Evolutionary conservation across 2,329 filamentous ascomycete species (phyloP).

Genomic region (Penicillium sp.): DNA sequence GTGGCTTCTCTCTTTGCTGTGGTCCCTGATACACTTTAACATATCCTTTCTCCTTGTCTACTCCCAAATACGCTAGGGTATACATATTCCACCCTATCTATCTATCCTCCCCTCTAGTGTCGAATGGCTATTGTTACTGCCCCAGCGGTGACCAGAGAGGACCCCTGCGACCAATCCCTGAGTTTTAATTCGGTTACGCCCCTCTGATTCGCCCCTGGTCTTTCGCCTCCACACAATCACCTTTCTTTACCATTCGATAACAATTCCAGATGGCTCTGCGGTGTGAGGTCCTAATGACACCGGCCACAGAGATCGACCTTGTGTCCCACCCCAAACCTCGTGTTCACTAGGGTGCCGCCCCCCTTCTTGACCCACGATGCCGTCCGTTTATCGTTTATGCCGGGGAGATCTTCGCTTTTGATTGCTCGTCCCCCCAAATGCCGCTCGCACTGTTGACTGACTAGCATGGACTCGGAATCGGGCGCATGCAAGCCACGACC

Average conservation of each 20-base stretch:
- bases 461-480: conserved; percentile 1
- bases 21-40: too few relatives aligned
- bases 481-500: neutral
- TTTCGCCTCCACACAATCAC: neutral
- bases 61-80: too few relatives aligned
- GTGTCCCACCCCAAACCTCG: conserved; percentile 1
- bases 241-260: neutral
- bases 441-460: neutral
- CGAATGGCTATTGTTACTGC: neutral
- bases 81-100: neutral
- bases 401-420: conserved; percentile 1
- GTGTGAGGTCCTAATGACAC: neutral
- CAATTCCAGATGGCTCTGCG: neutral
- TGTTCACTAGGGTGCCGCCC: neutral
- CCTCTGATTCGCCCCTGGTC: neutral
- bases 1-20: too few relatives aligned
- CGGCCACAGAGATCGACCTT: neutral
- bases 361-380: neutral
- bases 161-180: neutral
- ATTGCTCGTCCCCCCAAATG: neutral
- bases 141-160: neutral
- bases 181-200: neutral
- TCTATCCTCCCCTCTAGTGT: neutral
- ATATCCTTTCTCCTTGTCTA: too few relatives aligned
- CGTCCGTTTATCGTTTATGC: neutral